A percentile compares a stretch with the other conserved stretches of the same genome.
These are phyloP conservation scores for Ceratobasidium sp. DNA, from an alignment of 1,284 basidiomycete species.

Conservation along the genomic window DNA sequence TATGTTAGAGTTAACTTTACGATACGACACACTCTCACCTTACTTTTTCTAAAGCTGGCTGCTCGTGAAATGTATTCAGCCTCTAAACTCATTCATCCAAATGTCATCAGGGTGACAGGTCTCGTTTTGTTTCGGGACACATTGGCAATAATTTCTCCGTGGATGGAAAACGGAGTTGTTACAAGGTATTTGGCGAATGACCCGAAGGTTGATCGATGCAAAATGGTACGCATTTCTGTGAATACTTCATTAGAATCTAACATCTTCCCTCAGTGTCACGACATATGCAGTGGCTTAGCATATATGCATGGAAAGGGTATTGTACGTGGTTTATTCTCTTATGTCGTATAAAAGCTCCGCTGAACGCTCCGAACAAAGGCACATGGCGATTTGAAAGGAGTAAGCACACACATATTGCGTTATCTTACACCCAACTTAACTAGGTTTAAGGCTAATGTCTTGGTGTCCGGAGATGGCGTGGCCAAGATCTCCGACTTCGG, in stretches of 20 bases:
- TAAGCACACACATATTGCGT: neutral
- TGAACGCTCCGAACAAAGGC: neutral
- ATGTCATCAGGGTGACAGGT: conserved; percentile 8
- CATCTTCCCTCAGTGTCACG: neutral
- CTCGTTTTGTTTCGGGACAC: neutral
- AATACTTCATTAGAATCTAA: neutral
- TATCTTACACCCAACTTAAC: neutral
- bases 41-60: neutral
- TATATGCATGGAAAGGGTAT: conserved; percentile 8
- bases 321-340: neutral
- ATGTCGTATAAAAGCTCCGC: neutral
- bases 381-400: conserved; percentile 14
- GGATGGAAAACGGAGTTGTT: conserved; percentile 9
- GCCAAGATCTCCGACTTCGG: conserved; percentile 10
- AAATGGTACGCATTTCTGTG: neutral
- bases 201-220: neutral
- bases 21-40: neutral
- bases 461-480: conserved; percentile 4
- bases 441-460: conserved; percentile 1
- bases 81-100: conserved; percentile 18
- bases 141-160: conserved; percentile 22
- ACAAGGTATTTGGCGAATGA: neutral
- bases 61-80: conserved; percentile 25
- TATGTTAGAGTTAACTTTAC: neutral
- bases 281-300: neutral